Conservation (phyloP, 208 protist species). For the Trypanosoma rangeli region DNA sequence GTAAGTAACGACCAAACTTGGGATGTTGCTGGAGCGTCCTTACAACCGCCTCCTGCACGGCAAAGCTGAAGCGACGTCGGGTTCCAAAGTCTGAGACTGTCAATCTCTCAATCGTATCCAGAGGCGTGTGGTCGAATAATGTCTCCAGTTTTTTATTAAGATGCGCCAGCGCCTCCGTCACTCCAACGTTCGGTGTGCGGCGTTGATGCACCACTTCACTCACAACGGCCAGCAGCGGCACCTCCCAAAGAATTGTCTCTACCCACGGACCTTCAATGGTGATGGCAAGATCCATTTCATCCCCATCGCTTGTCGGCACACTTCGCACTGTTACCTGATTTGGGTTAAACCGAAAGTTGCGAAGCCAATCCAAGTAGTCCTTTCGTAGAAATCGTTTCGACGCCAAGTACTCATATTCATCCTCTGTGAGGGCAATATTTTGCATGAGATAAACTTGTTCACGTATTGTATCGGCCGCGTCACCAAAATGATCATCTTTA, state of each 20-base stretch:
- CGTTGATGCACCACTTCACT: slow-evolving; percentile 72
- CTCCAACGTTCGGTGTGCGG: slow-evolving; percentile 47
- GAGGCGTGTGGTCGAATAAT: slow-evolving; percentile 53
- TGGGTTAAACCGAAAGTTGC: slow-evolving; percentile 76
- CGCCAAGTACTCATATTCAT: slow-evolving; percentile 70
- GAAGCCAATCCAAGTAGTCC: slow-evolving; percentile 83
- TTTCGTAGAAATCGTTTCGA: slow-evolving; percentile 66
- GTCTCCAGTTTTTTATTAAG: slow-evolving; percentile 55
- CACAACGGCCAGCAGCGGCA: slow-evolving; percentile 80
- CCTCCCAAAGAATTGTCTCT: slow-evolving; percentile 89
- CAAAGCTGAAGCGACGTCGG: slow-evolving; percentile 78
- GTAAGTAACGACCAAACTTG: slow-evolving; percentile 54
- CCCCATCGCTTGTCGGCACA: slow-evolving; percentile 33
- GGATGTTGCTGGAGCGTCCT: slow-evolving; percentile 44
- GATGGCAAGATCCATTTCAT: slow-evolving; percentile 55
- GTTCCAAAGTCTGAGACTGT: slow-evolving; percentile 80
- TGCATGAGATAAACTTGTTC: slow-evolving; percentile 55
- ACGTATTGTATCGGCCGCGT: slow-evolving; percentile 57
- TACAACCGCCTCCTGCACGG: slow-evolving; percentile 79
- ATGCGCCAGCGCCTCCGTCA: slow-evolving; percentile 44
- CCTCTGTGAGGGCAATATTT: slow-evolving; percentile 44
- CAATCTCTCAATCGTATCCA: slow-evolving; percentile 54
- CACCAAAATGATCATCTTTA: slow-evolving; percentile 68
- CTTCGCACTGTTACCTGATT: slow-evolving; percentile 64
- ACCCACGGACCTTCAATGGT: slow-evolving; percentile 79